These are phyloP conservation scores for Vaccinium darrowii DNA, from an alignment of 148 eudicot genomes.

Conservation along the genomic window DNA sequence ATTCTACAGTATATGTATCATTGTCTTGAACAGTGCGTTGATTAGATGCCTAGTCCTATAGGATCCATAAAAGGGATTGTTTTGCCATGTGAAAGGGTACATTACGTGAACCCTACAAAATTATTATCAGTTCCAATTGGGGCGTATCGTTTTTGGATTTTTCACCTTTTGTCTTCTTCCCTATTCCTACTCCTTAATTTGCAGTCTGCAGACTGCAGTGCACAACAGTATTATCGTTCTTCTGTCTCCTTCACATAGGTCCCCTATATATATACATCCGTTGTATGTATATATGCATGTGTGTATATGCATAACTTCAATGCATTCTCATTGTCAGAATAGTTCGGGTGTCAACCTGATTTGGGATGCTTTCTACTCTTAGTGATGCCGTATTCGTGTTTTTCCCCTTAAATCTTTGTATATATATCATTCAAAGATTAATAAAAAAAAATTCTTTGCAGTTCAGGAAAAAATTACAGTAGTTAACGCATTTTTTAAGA, in stretches of 20 bases:
- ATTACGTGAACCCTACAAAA: constrained; percentile 15
- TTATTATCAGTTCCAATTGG: neutral
- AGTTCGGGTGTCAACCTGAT: no score
- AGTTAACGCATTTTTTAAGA: neutral
- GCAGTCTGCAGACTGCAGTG: neutral
- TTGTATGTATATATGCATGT: neutral
- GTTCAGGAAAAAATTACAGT: no score
- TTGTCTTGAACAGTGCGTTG: neutral
- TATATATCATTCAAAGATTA: no score
- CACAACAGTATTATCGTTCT: neutral
- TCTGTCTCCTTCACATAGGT: neutral
- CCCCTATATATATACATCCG: neutral
- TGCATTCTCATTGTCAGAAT: no score
- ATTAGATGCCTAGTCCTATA: constrained; percentile 15
- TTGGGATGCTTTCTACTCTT: no score
- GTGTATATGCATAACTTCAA: neutral
- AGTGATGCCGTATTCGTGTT: no score
- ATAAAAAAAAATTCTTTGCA: no score
- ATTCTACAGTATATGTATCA: neutral
- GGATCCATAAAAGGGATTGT: constrained; percentile 18
- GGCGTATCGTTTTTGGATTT: constrained; percentile 22
- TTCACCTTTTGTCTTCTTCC: constrained; percentile 9
- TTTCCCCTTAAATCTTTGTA: no score
- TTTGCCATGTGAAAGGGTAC: constrained; percentile 18
- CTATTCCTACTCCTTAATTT: neutral